Evolutionary conservation across 345 rosid species (phyloP).

Genomic region (Populus nigra): DNA sequence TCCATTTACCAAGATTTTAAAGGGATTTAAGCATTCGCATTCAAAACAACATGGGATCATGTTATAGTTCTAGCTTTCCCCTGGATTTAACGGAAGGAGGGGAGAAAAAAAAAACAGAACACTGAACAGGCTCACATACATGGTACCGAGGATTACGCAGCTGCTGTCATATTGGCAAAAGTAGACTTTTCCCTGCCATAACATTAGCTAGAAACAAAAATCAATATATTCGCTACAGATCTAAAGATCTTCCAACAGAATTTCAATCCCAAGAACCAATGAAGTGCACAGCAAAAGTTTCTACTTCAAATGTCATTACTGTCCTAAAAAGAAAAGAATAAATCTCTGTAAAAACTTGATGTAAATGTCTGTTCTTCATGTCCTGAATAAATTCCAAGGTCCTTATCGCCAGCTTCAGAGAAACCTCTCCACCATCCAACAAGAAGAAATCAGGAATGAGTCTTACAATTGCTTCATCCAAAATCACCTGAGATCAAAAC

Average conservation of each 20-base stretch:
- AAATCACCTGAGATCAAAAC: constrained; percentile 63
- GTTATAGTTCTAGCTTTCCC: no score
- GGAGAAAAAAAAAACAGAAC: no score
- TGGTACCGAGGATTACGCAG: no score
- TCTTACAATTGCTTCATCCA: constrained; percentile 84
- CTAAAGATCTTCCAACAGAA: not conserved
- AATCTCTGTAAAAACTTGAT: not conserved
- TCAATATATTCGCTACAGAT: not conserved
- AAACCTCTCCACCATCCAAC: constrained; percentile 90
- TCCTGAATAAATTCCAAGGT: constrained; percentile 52
- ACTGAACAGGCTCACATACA: no score
- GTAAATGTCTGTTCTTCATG: not conserved
- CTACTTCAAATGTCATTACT: not conserved
- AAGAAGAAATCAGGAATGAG: constrained; percentile 80
- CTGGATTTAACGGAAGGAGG: no score
- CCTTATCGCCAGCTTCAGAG: constrained; percentile 83
- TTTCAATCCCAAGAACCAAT: not conserved
- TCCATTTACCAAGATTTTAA: not conserved
- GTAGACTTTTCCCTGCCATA: no score
- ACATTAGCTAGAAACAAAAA: no score
- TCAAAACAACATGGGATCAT: no score
- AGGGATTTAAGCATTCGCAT: no score
- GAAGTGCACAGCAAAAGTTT: not conserved
- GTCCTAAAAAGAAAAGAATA: not conserved
- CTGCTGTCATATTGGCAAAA: no score